phyloP scores from a whole-genome alignment of 768 basidiomycete species.

The Pulveroboletus sp. region DNA sequence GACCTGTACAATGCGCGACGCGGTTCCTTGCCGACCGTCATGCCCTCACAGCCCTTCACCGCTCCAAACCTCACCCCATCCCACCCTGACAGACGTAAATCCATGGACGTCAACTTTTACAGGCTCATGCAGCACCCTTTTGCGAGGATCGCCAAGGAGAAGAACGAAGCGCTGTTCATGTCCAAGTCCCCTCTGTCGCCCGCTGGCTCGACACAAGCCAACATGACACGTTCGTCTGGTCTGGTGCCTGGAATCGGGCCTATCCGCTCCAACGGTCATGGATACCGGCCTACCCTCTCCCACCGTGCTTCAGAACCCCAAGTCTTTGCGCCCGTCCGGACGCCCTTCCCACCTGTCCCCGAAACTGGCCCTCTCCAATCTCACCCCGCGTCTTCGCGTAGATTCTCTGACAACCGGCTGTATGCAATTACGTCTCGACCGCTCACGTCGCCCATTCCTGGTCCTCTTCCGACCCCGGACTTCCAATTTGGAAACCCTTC shows the following conservation, averaged over 20 bases:
- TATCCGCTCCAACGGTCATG: slow-evolving; percentile 47
- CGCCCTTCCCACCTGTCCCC: slow-evolving; percentile 33
- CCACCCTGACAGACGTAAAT: slow-evolving; percentile 36
- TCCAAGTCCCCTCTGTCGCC: slow-evolving; percentile 34
- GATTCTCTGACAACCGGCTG: slow-evolving; percentile 44
- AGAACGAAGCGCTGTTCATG: slow-evolving; percentile 32
- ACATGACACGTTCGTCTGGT: slow-evolving; percentile 34
- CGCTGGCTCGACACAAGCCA: slow-evolving; percentile 31
- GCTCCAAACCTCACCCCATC: slow-evolving; percentile 34
- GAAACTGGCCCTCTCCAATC: slow-evolving; percentile 18
- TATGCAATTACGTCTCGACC: slow-evolving; percentile 49
- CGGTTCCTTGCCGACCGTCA: slow-evolving; percentile 51
- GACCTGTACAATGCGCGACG: slow-evolving; percentile 42
- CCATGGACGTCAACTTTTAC: slow-evolving; percentile 44
- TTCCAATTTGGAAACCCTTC: slow-evolving; percentile 65
- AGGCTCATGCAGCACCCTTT: slow-evolving; percentile 49
- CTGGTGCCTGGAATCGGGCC: slow-evolving; percentile 30
- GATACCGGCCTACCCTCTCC: slow-evolving; percentile 31
- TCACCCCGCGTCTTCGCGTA: slow-evolving; percentile 15
- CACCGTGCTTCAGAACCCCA: slow-evolving; percentile 35
- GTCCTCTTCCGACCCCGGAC: slow-evolving; percentile 58
- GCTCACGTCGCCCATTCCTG: slow-evolving; percentile 45
- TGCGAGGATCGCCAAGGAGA: slow-evolving; percentile 32
- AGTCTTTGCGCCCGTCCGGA: slow-evolving; percentile 37
- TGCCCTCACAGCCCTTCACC: slow-evolving; percentile 26